Evolutionary conservation across 345 rosid genomes (phyloP).

Genomic region (Capsella bursapastoris): DNA sequence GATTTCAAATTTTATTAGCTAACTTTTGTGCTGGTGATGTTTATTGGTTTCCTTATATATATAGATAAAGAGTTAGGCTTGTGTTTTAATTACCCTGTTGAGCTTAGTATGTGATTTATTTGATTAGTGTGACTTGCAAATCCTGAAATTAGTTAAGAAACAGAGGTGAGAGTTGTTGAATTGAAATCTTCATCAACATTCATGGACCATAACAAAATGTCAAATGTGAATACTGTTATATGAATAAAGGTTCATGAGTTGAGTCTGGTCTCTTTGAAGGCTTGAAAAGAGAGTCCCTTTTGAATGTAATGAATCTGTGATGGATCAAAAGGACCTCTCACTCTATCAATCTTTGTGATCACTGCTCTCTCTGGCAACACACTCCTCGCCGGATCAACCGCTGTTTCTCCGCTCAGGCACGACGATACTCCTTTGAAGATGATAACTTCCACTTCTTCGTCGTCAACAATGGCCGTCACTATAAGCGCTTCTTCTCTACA

Average conservation of each 20-base stretch:
- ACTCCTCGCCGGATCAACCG: constrained; percentile 79
- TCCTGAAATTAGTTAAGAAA: not conserved
- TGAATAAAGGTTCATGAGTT: not conserved
- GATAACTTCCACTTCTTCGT: constrained; percentile 61
- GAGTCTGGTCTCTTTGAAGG: constrained; percentile 44
- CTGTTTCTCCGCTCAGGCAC: constrained; percentile 68
- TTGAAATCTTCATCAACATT: not conserved
- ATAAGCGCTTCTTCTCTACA: constrained; percentile 74
- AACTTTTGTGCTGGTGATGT: constrained; percentile 18
- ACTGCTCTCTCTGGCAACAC: constrained; percentile 75
- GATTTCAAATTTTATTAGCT: constrained; percentile 7
- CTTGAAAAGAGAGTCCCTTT: constrained; percentile 56
- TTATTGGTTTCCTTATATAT: constrained; percentile 11
- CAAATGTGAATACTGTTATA: too few species aligned
- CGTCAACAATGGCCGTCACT: constrained; percentile 71
- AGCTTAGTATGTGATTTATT: constrained; percentile 7
- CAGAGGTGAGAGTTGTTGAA: not conserved
- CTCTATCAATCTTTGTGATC: constrained; percentile 67
- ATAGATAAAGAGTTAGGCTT: constrained; percentile 25
- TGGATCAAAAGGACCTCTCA: constrained; percentile 83
- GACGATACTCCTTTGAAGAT: constrained; percentile 90
- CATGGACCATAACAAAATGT: not conserved
- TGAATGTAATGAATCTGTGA: constrained; percentile 65
- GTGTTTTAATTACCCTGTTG: constrained; percentile 2
- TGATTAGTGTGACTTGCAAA: not conserved